phyloP scores from a whole-genome alignment of 495 filamentous ascomycete genomes.

The Penicillium angulare region DNA sequence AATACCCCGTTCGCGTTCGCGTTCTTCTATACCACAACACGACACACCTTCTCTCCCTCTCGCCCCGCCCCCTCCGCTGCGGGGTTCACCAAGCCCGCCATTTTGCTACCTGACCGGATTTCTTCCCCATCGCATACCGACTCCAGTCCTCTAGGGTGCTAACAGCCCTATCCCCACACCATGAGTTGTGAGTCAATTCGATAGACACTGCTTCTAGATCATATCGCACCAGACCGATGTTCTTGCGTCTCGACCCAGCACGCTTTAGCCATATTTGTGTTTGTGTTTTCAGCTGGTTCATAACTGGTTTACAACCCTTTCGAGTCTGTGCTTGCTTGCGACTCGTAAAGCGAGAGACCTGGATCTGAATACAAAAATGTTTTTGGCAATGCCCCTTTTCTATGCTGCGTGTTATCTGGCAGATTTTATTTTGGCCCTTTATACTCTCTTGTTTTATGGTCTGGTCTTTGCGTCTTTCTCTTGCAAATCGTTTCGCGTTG shows the following conservation, averaged over 20 bases:
- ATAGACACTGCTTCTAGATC: not conserved
- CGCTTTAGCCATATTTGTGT: not conserved
- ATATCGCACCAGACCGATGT: not conserved
- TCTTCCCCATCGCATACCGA: slow-evolving; percentile 13
- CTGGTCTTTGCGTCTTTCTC: slow-evolving; percentile 10
- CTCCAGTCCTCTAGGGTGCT: slow-evolving; percentile 8
- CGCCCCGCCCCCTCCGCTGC: slow-evolving; percentile 11
- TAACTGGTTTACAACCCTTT: too few species aligned
- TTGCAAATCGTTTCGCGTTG: not conserved
- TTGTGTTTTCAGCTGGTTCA: not conserved
- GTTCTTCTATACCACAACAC: not conserved
- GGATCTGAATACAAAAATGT: not conserved
- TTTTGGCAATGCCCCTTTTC: not conserved
- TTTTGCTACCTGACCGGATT: slow-evolving; percentile 15
- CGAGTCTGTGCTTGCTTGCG: too few species aligned
- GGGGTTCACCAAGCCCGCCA: slow-evolving; percentile 21
- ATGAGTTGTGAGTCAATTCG: slow-evolving; percentile 33
- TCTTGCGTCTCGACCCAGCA: not conserved
- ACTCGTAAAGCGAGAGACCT: too few species aligned
- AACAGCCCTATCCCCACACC: slow-evolving; percentile 23
- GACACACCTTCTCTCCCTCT: not conserved
- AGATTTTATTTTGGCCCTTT: not conserved
- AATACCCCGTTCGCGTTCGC: not conserved
- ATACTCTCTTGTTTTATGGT: slow-evolving; percentile 14
- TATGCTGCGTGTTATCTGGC: not conserved